Evolutionary conservation across 306 rosid genomes (phyloP).

Genomic region (Glycyrrhiza uralensis): DNA sequence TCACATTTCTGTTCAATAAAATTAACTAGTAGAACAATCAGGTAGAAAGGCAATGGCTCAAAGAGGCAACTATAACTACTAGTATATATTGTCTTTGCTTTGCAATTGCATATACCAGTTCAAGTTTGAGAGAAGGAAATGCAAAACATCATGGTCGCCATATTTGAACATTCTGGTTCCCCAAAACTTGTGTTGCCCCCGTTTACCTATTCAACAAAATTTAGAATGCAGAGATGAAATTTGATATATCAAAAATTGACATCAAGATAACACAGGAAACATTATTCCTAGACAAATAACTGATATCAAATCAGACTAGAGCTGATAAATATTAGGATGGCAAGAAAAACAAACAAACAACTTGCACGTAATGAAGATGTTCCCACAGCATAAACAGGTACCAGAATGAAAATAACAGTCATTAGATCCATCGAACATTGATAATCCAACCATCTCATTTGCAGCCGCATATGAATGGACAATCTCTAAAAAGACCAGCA

Average conservation of each 20-base stretch:
- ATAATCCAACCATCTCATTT: slow-evolving; percentile 95
- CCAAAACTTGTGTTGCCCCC: slow-evolving; percentile 94
- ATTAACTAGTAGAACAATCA: slow-evolving; percentile 9
- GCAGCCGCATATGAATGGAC: slow-evolving; percentile 96
- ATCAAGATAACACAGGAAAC: neutral
- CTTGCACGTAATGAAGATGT: slow-evolving; percentile 23
- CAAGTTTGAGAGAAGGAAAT: slow-evolving; percentile 92
- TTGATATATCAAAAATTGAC: slow-evolving; percentile 1
- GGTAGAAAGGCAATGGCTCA: slow-evolving; percentile 12
- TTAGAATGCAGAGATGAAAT: neutral
- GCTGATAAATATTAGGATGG: slow-evolving; percentile 7
- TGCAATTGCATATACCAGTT: slow-evolving; percentile 63
- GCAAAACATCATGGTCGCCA: slow-evolving; percentile 79
- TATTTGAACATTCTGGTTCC: slow-evolving; percentile 95
- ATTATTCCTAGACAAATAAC: neutral
- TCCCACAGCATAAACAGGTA: slow-evolving; percentile 33
- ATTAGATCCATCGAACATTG: slow-evolving; percentile 87
- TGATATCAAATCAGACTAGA: slow-evolving; percentile 5
- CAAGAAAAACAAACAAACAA: slow-evolving; percentile 2
- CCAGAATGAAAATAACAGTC: slow-evolving; percentile 93
- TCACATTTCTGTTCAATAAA: neutral
- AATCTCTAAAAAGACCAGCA: slow-evolving; percentile 86
- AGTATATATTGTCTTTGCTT: slow-evolving; percentile 16
- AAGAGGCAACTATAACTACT: slow-evolving; percentile 4
- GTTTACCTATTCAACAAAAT: slow-evolving; percentile 59